phyloP scores from a whole-genome alignment of 1,139 yeast genomes.

The Scheffersomyces segobiensis region DNA sequence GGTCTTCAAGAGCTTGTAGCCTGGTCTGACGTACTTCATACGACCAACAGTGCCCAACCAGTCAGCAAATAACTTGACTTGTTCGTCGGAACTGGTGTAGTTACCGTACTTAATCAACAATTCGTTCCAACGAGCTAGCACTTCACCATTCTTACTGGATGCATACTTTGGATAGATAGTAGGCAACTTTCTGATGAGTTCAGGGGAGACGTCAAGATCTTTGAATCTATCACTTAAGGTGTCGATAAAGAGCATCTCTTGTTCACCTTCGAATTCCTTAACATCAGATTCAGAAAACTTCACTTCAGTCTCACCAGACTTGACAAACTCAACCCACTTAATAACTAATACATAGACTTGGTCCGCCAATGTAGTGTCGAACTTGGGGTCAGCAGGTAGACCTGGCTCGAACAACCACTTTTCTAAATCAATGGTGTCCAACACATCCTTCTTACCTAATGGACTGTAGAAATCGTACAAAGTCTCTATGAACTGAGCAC shows the following conservation, averaged over 20 bases:
- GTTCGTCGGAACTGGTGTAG: constrained; percentile 15
- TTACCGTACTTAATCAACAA: constrained; percentile 31
- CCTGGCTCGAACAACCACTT: constrained; percentile 33
- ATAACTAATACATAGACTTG: constrained; percentile 28
- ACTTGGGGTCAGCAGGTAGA: constrained; percentile 26
- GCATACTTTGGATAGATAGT: constrained; percentile 27
- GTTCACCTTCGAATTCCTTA: constrained; percentile 30
- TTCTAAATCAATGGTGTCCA: constrained; percentile 27
- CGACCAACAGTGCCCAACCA: constrained; percentile 47
- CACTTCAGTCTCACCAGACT: constrained; percentile 5
- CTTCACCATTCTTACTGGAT: constrained; percentile 32
- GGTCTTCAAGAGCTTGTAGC: constrained; percentile 30
- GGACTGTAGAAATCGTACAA: constrained; percentile 32
- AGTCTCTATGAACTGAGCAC: constrained; percentile 29
- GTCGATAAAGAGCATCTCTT: constrained; percentile 36
- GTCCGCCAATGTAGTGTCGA: constrained; percentile 34
- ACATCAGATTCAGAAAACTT: constrained; percentile 24
- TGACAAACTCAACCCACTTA: constrained; percentile 22
- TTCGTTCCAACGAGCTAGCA: constrained; percentile 31
- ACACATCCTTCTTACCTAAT: constrained; percentile 14
- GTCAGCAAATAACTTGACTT: constrained; percentile 26
- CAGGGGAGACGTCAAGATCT: constrained; percentile 12
- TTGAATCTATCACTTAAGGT: constrained; percentile 26
- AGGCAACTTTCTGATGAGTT: constrained; percentile 20
- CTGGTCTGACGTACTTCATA: constrained; percentile 47